phyloP scores from a whole-genome alignment of 441 rosid genomes.

The Monsonia emarginata region DNA sequence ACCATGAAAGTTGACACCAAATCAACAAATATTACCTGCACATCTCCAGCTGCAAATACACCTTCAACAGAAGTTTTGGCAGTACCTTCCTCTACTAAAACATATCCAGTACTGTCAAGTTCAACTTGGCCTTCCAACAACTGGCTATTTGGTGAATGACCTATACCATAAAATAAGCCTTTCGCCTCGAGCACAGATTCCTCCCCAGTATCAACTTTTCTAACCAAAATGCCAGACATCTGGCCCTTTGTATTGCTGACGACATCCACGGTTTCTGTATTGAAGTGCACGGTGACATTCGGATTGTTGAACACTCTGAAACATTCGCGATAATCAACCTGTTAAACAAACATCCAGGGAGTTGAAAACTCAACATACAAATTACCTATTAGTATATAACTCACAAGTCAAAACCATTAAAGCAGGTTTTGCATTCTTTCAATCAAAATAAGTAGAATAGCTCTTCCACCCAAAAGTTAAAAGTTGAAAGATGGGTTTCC shows the following conservation, averaged over 20 bases:
- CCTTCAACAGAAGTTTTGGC: constrained; percentile 82
- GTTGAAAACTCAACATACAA: constrained; percentile 89
- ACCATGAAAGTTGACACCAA: constrained; percentile 1
- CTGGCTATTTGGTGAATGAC: constrained; percentile 87
- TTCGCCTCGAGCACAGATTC: constrained; percentile 80
- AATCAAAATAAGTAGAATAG: neutral
- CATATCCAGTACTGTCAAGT: constrained; percentile 73
- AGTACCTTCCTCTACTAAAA: constrained; percentile 62
- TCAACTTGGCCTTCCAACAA: constrained; percentile 85
- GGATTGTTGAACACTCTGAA: constrained; percentile 98
- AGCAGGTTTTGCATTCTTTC: neutral
- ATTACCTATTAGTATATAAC: constrained; percentile 57
- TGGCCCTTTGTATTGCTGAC: constrained; percentile 85
- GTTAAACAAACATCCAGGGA: constrained; percentile 97
- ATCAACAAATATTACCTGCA: constrained; percentile 49
- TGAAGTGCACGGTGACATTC: constrained; percentile 90
- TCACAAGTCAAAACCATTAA: constrained; percentile 28
- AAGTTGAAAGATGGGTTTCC: too few species aligned
- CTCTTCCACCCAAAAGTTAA: too few species aligned
- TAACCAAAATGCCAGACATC: constrained; percentile 80
- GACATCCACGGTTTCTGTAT: constrained; percentile 70
- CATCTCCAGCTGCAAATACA: constrained; percentile 97
- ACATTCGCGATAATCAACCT: constrained; percentile 99
- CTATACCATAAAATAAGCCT: constrained; percentile 96
- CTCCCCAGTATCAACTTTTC: constrained; percentile 68